phyloP scores from a whole-genome alignment of 257 asterid genomes.

The Jacaranda mimosifolia region DNA sequence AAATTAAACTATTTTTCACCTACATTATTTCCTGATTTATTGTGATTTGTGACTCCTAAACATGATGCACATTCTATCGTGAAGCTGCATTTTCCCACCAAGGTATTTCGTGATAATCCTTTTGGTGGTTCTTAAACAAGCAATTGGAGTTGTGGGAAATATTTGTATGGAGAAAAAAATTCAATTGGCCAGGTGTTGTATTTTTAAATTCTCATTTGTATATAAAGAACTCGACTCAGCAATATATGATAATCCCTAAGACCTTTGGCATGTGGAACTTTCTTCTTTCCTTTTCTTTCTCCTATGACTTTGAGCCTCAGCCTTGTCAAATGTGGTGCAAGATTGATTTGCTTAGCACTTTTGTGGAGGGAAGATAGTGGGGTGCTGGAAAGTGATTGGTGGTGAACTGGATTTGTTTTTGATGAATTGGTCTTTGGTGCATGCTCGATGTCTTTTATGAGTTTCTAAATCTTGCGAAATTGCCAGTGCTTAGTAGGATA shows the following conservation, averaged over 20 bases:
- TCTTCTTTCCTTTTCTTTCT: not conserved
- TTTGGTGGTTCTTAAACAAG: not conserved
- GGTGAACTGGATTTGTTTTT: not conserved
- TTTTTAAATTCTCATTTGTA: not conserved
- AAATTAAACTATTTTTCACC: not conserved
- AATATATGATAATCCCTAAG: not conserved
- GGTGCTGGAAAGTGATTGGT: not conserved
- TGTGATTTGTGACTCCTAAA: not conserved
- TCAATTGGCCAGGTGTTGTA: not conserved
- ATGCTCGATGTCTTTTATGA: not conserved
- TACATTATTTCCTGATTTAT: not conserved
- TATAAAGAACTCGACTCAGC: not conserved
- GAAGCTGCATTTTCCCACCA: conserved; percentile 1
- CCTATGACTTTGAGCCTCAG: not conserved
- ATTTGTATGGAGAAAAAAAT: not conserved
- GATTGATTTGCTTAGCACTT: not conserved
- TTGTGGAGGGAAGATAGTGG: too few relatives aligned
- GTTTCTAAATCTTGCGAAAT: too few relatives aligned
- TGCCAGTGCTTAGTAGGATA: not conserved
- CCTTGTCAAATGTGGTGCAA: conserved; percentile 1
- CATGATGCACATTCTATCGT: not conserved
- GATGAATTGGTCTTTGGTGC: not conserved
- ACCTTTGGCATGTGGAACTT: not conserved
- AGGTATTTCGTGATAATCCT: not conserved
- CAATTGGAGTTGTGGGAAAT: not conserved